These are phyloP conservation scores for Penicillium tannophilum DNA, from an alignment of 495 filamentous ascomycete genomes.

Conservation along the genomic window DNA sequence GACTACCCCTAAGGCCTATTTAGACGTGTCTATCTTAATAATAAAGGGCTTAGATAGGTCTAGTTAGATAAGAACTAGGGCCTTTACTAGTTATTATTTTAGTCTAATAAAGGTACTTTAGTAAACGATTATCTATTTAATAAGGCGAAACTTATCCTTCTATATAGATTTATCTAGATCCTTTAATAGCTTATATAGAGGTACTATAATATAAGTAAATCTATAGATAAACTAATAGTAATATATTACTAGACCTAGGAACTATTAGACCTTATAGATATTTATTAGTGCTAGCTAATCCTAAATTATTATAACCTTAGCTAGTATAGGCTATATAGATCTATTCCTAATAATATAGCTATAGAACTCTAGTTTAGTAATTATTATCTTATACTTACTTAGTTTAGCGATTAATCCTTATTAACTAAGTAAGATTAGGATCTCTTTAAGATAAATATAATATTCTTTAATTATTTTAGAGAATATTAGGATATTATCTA, in stretches of 20 bases:
- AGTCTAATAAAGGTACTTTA: background rate
- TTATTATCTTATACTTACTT: background rate
- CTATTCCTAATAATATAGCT: background rate
- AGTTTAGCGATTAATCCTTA: background rate
- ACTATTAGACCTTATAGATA: background rate
- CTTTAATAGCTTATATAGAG: background rate
- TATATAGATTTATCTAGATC: background rate
- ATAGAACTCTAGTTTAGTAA: background rate
- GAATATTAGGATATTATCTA: slow-evolving; percentile 3
- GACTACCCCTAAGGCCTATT: background rate
- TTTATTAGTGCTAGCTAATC: slow-evolving; percentile 1
- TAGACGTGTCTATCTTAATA: background rate
- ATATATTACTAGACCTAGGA: background rate
- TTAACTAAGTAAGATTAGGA: background rate
- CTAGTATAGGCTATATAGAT: background rate
- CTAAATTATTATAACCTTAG: background rate
- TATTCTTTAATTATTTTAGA: background rate
- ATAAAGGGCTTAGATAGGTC: background rate
- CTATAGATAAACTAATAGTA: background rate
- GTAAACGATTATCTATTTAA: background rate
- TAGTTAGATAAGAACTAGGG: background rate
- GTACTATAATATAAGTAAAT: background rate
- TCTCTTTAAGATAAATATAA: background rate
- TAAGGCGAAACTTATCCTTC: background rate
- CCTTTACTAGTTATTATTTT: background rate